Conservation (phyloP, 345 rosid species). For the Isatis tinctoria region DNA sequence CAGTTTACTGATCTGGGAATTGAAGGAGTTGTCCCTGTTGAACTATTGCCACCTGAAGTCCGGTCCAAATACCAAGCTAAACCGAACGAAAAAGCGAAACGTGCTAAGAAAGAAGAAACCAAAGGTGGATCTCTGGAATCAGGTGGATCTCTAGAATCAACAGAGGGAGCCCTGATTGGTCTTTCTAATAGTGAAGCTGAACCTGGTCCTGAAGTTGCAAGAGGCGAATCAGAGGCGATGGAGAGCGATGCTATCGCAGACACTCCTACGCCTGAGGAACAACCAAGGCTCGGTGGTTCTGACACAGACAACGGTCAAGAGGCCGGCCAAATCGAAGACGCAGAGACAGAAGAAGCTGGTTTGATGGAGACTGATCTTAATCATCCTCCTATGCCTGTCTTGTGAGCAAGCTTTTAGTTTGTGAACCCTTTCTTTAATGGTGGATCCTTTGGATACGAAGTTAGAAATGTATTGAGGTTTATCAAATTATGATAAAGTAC, state of each 20-base stretch:
- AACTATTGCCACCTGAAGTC: constrained; percentile 70
- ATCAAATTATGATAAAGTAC: not conserved
- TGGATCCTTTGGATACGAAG: not conserved
- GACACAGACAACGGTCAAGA: constrained; percentile 72
- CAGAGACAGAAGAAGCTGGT: constrained; percentile 76
- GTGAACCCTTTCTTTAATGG: not conserved
- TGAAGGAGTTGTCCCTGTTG: constrained; percentile 95
- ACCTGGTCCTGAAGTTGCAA: constrained; percentile 58
- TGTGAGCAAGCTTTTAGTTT: constrained; percentile 8
- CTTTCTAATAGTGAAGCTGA: constrained; percentile 60
- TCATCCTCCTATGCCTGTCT: constrained; percentile 10
- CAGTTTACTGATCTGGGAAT: constrained; percentile 95
- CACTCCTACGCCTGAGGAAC: constrained; percentile 68
- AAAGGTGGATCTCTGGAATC: constrained; percentile 48
- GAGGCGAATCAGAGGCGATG: constrained; percentile 57
- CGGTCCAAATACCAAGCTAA: constrained; percentile 84
- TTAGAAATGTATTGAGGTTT: not conserved
- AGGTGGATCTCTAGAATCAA: constrained; percentile 40
- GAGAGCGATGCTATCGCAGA: constrained; percentile 50
- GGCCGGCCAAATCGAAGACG: constrained; percentile 69
- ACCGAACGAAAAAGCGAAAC: constrained; percentile 79
- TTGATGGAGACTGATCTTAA: constrained; percentile 27
- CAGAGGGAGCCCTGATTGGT: constrained; percentile 64
- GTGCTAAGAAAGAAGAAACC: constrained; percentile 81
- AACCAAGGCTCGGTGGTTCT: constrained; percentile 67